These are phyloP conservation scores for Sanguinoderma infundibulare DNA, from an alignment of 1,284 basidiomycete species.

Conservation along the genomic window DNA sequence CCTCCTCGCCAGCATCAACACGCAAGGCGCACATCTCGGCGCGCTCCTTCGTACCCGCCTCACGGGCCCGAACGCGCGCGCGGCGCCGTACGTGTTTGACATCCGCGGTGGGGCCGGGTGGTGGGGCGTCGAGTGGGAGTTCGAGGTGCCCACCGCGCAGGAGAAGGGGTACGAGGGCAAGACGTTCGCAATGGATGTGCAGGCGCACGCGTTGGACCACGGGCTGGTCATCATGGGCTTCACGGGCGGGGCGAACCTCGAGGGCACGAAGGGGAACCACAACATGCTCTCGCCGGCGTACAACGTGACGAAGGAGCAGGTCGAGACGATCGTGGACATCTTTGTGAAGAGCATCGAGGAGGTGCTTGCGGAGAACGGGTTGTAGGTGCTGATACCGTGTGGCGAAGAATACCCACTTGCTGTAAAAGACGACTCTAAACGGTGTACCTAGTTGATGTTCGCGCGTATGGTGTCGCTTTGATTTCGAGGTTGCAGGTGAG, in stretches of 20 bases:
- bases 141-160: constrained; percentile 44
- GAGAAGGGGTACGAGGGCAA: constrained; percentile 51
- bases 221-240: constrained; percentile 75
- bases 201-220: constrained; percentile 66
- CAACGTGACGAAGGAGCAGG: constrained; percentile 68
- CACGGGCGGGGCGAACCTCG: constrained; percentile 67
- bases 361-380: constrained; percentile 43
- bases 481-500: too few relatives aligned
- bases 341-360: constrained; percentile 69
- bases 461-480: too few relatives aligned
- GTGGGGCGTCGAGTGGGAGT: constrained; percentile 84
- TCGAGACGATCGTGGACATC: constrained; percentile 66
- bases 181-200: constrained; percentile 64
- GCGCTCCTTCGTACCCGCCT: constrained; percentile 59
- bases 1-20: constrained; percentile 67
- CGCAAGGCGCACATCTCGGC: constrained; percentile 66
- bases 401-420: background rate
- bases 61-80: constrained; percentile 53
- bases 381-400: constrained; percentile 4
- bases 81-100: constrained; percentile 72
- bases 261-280: constrained; percentile 75
- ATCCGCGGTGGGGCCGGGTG: constrained; percentile 82
- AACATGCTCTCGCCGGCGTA: constrained; percentile 76
- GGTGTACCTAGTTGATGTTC: background rate
- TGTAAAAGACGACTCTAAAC: background rate